Evolutionary conservation across 1,284 basidiomycete species (phyloP).

Genomic region (Moesziomyces antarcticus): DNA sequence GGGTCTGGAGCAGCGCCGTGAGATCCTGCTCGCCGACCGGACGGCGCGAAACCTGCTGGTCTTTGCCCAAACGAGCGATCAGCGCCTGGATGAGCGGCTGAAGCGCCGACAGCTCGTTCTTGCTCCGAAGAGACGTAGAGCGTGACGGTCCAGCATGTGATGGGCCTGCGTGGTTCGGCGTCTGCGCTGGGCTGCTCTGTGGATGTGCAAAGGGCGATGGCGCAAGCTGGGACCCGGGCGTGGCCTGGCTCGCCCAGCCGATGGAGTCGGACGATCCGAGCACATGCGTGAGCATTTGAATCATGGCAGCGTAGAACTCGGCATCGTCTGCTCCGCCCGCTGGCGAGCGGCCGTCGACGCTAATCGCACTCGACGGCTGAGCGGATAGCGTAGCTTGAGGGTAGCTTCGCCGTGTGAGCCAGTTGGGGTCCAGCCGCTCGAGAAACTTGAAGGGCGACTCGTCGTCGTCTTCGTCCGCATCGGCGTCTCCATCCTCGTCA

Average conservation of each 20-base stretch:
- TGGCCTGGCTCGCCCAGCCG: slow-evolving; percentile 40
- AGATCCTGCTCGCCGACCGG: slow-evolving; percentile 54
- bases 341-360: slow-evolving; percentile 3
- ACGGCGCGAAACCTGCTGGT: slow-evolving; percentile 26
- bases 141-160: slow-evolving; percentile 1
- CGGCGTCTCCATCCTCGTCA: slow-evolving; percentile 15
- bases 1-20: slow-evolving; percentile 50
- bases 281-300: slow-evolving; percentile 60
- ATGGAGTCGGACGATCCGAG: slow-evolving; percentile 52
- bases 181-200: slow-evolving; percentile 40
- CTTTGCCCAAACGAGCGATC: slow-evolving; percentile 44
- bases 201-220: slow-evolving; percentile 32
- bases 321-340: slow-evolving; percentile 28
- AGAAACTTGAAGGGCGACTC: slow-evolving; percentile 41
- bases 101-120: slow-evolving; percentile 28
- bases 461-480: slow-evolving; percentile 37
- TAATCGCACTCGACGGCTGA: neutral
- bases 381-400: slow-evolving; percentile 3
- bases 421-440: slow-evolving; percentile 30
- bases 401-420: slow-evolving; percentile 11
- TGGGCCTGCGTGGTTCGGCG: slow-evolving; percentile 12
- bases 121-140: slow-evolving; percentile 4
- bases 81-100: slow-evolving; percentile 52
- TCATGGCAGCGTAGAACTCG: slow-evolving; percentile 57
- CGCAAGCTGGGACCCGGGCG: slow-evolving; percentile 37